Evolutionary conservation across 306 rosid species (phyloP).

Genomic region (Cucumis sativus): Cucumber_9930_V3 NC_026661.2:21650501-21651000

Average conservation of each 20-base stretch:
- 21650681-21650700: neutral
- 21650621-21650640: neutral
- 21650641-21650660: neutral
- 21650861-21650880: conserved; percentile 2
- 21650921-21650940: neutral
- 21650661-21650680: neutral
- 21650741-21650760: conserved; percentile 4
- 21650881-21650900: neutral
- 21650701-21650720: conserved; percentile 4
- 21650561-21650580: neutral
- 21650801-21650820: conserved; percentile 54
- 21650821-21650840: conserved; percentile 34
- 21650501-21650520: neutral
- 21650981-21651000: neutral
- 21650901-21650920: neutral
- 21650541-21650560: conserved; percentile 20
- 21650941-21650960: neutral
- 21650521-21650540: conserved; percentile 25
- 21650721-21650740: neutral
- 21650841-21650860: neutral
- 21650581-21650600: conserved; percentile 12
- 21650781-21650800: conserved; percentile 52
- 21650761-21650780: conserved; percentile 62
- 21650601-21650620: neutral
- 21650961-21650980: neutral